These are phyloP conservation scores for Geranium incanum DNA, from an alignment of 441 rosid genomes.

Conservation along the genomic window DNA sequence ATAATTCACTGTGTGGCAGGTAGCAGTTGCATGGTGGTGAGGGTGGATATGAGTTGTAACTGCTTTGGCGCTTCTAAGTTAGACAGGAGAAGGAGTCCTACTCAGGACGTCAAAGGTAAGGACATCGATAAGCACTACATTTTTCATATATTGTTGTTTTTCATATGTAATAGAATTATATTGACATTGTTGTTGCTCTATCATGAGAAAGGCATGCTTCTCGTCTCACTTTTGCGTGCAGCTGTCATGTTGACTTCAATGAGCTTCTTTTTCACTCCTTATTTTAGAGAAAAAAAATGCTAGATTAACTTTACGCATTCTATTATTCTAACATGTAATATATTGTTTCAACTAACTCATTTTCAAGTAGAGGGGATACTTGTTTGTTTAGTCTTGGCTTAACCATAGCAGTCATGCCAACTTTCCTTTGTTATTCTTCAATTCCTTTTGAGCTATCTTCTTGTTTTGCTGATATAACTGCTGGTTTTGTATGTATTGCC, in stretches of 20 bases:
- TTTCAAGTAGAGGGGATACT: too few species aligned
- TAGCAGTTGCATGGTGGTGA: background rate
- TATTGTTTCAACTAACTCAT: background rate
- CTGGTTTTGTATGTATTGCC: background rate
- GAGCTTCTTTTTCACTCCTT: background rate
- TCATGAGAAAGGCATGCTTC: background rate
- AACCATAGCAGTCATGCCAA: too few species aligned
- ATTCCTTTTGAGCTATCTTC: background rate
- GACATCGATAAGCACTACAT: slow-evolving; percentile 1
- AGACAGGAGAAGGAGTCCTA: slow-evolving; percentile 17
- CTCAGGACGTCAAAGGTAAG: slow-evolving; percentile 38
- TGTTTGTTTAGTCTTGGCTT: too few species aligned
- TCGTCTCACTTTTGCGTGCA: background rate
- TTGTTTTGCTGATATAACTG: background rate
- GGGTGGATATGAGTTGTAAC: slow-evolving; percentile 38
- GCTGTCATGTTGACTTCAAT: background rate
- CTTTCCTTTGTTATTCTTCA: background rate
- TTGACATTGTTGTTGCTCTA: background rate
- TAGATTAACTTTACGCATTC: background rate
- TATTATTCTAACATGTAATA: background rate
- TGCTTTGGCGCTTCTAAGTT: slow-evolving; percentile 38
- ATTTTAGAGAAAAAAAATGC: background rate
- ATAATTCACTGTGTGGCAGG: background rate
- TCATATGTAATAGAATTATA: background rate
- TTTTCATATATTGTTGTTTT: background rate